A percentile compares a stretch with the other conserved stretches of the same genome.
These are phyloP conservation scores for Blastocystis sp. DNA, from an alignment of 352 stramenopile genomes.

Conservation along the genomic window DNA sequence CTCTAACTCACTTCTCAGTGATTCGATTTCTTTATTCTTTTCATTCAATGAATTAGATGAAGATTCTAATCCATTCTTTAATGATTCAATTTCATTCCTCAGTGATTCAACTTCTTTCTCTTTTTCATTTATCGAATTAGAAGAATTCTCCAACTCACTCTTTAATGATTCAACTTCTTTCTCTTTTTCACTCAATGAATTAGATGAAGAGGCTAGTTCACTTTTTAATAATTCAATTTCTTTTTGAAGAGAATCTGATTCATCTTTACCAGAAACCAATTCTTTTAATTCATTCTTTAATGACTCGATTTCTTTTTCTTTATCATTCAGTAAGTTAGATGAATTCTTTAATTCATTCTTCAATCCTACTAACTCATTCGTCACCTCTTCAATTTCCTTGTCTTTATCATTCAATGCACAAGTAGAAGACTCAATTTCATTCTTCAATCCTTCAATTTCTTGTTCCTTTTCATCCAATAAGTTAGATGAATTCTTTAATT, in stretches of 20 bases:
- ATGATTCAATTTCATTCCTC: background rate
- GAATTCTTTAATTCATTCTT: background rate
- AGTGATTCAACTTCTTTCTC: background rate
- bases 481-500: background rate
- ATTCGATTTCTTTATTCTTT: background rate
- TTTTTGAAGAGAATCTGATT: background rate
- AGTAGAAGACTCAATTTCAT: background rate
- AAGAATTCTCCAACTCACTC: too few species aligned
- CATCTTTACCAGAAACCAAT: background rate
- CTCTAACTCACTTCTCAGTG: too few species aligned
- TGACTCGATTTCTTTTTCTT: background rate
- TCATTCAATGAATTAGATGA: background rate
- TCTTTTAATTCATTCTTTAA: background rate
- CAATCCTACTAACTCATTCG: background rate
- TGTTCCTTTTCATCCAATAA: background rate
- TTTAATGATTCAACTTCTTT: too few species aligned
- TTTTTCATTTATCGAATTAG: too few species aligned
- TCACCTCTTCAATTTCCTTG: background rate
- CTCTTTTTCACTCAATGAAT: background rate
- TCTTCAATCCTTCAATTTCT: background rate
- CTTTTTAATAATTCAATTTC: background rate
- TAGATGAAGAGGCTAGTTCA: background rate
- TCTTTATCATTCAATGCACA: background rate
- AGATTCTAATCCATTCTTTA: background rate
- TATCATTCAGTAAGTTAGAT: too few species aligned